Percentiles rank a stretch among this genome's conserved stretches.
phyloP scores from a whole-genome alignment of 1,284 basidiomycete genomes.

The Chalciporus sp. region DNA sequence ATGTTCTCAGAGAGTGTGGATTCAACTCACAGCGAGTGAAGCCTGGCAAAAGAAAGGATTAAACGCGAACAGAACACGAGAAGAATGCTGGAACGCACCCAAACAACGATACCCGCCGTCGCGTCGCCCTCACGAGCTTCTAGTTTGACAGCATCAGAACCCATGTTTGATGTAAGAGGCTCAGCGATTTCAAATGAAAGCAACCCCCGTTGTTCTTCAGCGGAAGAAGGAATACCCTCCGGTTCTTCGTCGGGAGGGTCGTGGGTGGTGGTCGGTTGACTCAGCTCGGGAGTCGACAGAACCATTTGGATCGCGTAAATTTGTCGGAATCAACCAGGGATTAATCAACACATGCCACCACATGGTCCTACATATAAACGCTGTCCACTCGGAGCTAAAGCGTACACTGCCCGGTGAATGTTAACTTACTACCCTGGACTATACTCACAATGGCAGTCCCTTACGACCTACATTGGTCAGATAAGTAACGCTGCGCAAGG shows the following conservation, averaged over 20 bases:
- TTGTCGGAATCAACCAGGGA: neutral
- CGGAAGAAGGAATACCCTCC: neutral
- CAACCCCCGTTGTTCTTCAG: constrained; percentile 26
- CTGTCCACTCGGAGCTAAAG: neutral
- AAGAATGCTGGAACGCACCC: constrained; percentile 17
- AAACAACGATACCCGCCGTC: constrained; percentile 18
- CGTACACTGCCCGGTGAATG: neutral
- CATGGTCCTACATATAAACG: neutral
- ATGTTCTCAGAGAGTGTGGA: neutral
- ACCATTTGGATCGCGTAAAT: constrained; percentile 9
- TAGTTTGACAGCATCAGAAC: constrained; percentile 17
- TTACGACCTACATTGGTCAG: neutral
- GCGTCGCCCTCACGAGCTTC: constrained; percentile 29
- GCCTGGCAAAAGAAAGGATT: constrained; percentile 7
- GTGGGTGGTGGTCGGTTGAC: neutral
- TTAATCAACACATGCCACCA: neutral
- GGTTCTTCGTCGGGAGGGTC: neutral
- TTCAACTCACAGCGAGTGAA: constrained; percentile 24
- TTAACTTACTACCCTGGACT: neutral
- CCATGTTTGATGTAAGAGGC: constrained; percentile 16
- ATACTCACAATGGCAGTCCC: neutral
- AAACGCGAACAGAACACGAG: neutral
- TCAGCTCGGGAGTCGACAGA: neutral
- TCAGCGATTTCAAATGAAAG: constrained; percentile 6
- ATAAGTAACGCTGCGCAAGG: neutral